phyloP scores from a whole-genome alignment of 1,284 basidiomycete species.

The Sanghuangporus sanghuang region DNA sequence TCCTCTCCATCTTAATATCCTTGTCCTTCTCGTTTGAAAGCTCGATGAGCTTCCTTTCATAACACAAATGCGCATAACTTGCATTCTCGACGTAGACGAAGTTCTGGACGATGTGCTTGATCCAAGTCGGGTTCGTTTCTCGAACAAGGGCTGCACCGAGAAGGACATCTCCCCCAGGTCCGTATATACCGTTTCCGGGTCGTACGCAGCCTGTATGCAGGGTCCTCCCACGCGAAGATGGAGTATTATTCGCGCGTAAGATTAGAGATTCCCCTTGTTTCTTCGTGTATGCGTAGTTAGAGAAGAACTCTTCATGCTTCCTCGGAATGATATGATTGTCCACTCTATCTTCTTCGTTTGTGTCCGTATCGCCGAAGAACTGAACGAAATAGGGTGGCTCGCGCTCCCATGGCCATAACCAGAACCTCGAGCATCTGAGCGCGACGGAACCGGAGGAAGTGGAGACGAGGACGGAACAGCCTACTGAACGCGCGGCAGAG shows the following conservation, averaged over 20 bases:
- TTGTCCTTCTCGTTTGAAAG: not conserved
- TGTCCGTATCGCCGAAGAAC: slow-evolving; percentile 40
- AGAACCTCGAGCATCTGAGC: slow-evolving; percentile 49
- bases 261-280: slow-evolving; percentile 48
- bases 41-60: slow-evolving; percentile 56
- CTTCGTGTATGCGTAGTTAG: slow-evolving; percentile 66
- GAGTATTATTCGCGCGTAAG: slow-evolving; percentile 43
- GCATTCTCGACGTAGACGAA: slow-evolving; percentile 72
- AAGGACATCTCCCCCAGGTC: slow-evolving; percentile 65
- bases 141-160: slow-evolving; percentile 57
- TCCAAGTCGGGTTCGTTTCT: slow-evolving; percentile 58
- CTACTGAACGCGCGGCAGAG: slow-evolving; percentile 33
- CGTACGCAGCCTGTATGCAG: slow-evolving; percentile 66
- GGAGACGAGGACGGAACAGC: slow-evolving; percentile 49
- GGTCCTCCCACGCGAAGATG: slow-evolving; percentile 26
- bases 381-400: slow-evolving; percentile 51
- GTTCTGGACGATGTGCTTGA: slow-evolving; percentile 49
- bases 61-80: slow-evolving; percentile 61
- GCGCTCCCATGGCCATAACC: slow-evolving; percentile 69
- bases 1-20: slow-evolving; percentile 26
- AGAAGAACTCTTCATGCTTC: slow-evolving; percentile 55
- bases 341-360: not conserved
- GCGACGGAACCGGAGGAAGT: slow-evolving; percentile 59
- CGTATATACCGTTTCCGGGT: slow-evolving; percentile 71
- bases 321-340: slow-evolving; percentile 42